A percentile compares a stretch with the other conserved stretches of the same genome.
Evolutionary conservation across 2,329 filamentous ascomycete genomes (phyloP).

Genomic region (Colletotrichum godetiae): DNA sequence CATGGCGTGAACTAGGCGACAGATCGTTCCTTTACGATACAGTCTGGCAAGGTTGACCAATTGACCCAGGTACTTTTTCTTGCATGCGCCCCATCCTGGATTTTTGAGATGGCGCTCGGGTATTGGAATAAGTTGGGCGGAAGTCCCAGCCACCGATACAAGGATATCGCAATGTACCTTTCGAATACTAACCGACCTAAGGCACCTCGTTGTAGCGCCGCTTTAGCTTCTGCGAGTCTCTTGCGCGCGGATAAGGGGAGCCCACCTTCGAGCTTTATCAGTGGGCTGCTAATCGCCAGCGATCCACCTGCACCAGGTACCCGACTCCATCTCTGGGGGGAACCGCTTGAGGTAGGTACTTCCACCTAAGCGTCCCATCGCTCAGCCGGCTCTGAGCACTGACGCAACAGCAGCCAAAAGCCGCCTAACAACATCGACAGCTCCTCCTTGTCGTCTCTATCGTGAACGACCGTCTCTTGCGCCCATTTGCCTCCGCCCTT

Average conservation of each 20-base stretch:
- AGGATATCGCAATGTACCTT: background rate
- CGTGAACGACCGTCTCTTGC: background rate
- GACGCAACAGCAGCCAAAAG: constrained; percentile 7
- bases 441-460: background rate
- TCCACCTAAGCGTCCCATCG: background rate
- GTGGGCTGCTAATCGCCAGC: background rate
- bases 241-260: background rate
- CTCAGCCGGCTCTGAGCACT: constrained; percentile 9
- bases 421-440: constrained; percentile 1
- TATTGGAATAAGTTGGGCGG: background rate
- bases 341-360: background rate
- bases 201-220: too few relatives aligned
- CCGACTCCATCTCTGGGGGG: background rate
- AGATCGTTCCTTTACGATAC: background rate
- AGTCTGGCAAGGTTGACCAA: background rate
- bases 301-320: background rate
- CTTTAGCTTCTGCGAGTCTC: background rate
- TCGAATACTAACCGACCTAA: too few relatives aligned
- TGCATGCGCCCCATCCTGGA: background rate
- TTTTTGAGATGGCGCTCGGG: background rate
- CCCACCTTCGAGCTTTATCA: background rate
- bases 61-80: background rate
- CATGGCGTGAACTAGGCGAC: background rate
- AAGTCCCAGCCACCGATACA: background rate
- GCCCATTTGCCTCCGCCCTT: background rate